Evolutionary conservation across 2,329 filamentous ascomycete species (phyloP).

Genomic region (Pestalotiopsis sp.): DNA sequence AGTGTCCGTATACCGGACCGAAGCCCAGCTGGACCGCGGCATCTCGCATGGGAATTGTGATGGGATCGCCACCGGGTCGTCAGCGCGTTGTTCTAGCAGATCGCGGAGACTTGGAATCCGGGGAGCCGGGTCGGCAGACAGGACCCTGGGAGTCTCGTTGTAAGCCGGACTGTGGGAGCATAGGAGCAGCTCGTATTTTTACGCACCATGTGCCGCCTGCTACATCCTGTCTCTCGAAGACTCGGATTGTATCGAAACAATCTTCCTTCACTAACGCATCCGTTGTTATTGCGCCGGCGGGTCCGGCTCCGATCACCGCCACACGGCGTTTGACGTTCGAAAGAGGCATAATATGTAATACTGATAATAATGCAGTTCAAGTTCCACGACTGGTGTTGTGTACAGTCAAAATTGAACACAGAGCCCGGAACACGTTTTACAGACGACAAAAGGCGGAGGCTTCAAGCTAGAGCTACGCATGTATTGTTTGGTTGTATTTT

Average conservation of each 20-base stretch:
- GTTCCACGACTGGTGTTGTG: not conserved
- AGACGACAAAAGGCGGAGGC: no score
- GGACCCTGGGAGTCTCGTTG: not conserved
- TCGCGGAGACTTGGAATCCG: constrained; percentile 10
- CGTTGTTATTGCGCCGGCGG: constrained; percentile 60
- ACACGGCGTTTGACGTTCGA: constrained; percentile 34
- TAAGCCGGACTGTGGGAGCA: not conserved
- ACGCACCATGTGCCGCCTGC: constrained; percentile 60
- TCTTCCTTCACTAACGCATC: constrained; percentile 62
- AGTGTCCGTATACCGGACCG: constrained; percentile 6
- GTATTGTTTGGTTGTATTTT: no score
- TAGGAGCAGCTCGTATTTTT: not conserved
- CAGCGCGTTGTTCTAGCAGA: constrained; percentile 7
- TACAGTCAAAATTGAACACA: not conserved
- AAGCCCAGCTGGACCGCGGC: not conserved
- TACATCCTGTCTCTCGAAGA: constrained; percentile 62
- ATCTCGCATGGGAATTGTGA: not conserved
- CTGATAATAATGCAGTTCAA: not conserved
- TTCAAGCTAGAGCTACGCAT: no score
- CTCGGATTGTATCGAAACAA: constrained; percentile 57
- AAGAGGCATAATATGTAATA: not conserved
- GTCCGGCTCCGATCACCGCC: constrained; percentile 64
- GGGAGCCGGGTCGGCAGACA: not conserved
- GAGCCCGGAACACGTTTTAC: not conserved
- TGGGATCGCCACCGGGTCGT: constrained; percentile 6